A percentile compares a stretch with the other conserved stretches of the same genome.
Evolutionary conservation across 257 asterid species (phyloP).

Genomic region (Voacanga thouarsii): DNA sequence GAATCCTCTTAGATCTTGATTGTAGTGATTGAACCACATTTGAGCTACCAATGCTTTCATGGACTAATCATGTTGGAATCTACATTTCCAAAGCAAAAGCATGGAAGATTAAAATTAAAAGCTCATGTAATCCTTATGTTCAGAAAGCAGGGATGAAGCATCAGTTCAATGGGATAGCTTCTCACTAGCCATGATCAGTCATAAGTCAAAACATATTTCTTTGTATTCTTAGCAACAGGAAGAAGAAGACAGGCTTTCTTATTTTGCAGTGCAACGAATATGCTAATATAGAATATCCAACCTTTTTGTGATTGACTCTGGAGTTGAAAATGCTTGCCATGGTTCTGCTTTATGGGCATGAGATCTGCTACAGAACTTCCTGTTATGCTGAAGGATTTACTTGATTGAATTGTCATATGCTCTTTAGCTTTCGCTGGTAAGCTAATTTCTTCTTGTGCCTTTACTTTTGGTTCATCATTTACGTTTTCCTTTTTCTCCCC

Average conservation of each 20-base stretch:
- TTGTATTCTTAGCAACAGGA: background rate
- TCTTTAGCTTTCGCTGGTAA: constrained; percentile 19
- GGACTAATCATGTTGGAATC: background rate
- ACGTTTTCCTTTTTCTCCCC: constrained; percentile 27
- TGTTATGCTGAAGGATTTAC: constrained; percentile 19
- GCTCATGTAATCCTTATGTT: background rate
- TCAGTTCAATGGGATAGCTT: background rate
- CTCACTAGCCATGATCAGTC: background rate
- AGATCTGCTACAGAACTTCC: constrained; percentile 26
- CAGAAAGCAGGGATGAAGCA: background rate
- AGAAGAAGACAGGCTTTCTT: background rate
- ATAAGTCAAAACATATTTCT: background rate
- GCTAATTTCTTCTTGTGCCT: constrained; percentile 33
- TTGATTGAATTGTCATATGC: constrained; percentile 23
- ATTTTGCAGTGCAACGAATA: constrained; percentile 2
- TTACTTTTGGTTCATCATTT: constrained; percentile 25
- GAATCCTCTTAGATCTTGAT: background rate
- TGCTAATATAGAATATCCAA: constrained; percentile 26
- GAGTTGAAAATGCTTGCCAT: constrained; percentile 20
- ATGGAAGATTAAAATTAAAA: background rate
- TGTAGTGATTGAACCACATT: background rate
- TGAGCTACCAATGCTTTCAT: background rate
- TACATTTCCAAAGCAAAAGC: background rate
- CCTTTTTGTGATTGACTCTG: constrained; percentile 34
- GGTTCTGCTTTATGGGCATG: constrained; percentile 24